Base-by-base conservation (phyloP, 164 flowering plant species). In the Hamamelis virginiana region DNA sequence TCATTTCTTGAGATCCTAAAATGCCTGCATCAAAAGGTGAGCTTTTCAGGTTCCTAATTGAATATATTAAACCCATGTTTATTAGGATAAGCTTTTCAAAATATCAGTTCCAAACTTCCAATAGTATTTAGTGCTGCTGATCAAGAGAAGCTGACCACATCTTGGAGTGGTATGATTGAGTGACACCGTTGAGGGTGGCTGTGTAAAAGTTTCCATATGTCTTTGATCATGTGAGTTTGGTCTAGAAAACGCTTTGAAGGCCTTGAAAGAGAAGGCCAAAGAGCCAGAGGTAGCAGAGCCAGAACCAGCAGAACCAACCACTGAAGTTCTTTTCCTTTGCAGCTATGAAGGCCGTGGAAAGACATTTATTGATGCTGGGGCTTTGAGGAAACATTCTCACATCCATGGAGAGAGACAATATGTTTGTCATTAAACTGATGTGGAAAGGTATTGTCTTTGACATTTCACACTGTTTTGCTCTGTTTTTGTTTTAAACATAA, bases 331-430 rank as follows among this genome's bases (percentile, higher is more conserved):
- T 70, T 94, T 90, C 76, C 94, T 94, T 53, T 94, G 98, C 82
- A 94, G 97, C 77, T 94, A 84, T 75, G 98, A 91, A 70, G 98
- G 97, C 45, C 92, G 98, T 85, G 98, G 98, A 43, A 94, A 94
- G 80, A 92, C 98, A 50, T 94, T n/a, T n/a, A n/a, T n/a, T n/a
- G n/a, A n/a, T n/a, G n/a, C n/a, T n/a, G n/a, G n/a, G n/a, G n/a
- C n/a, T n/a, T n/a, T n/a, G n/a, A n/a, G n/a, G n/a, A n/a, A n/a
- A n/a, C n/a, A n/a, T n/a, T n/a, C n/a, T n/a, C n/a, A n/a, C n/a
- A n/a, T n/a, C n/a, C n/a, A n/a, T n/a, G n/a, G n/a, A n/a, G n/a
- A n/a, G n/a, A n/a, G 90, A 69, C 98, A 94, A 70, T 88, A 89
- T 79, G 78, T 83, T 70, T 94, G 98, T 70, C 94, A 88, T 67